Evolutionary conservation across 2,329 filamentous ascomycete genomes (phyloP).

Genomic region (Xylaria sp.): DNA sequence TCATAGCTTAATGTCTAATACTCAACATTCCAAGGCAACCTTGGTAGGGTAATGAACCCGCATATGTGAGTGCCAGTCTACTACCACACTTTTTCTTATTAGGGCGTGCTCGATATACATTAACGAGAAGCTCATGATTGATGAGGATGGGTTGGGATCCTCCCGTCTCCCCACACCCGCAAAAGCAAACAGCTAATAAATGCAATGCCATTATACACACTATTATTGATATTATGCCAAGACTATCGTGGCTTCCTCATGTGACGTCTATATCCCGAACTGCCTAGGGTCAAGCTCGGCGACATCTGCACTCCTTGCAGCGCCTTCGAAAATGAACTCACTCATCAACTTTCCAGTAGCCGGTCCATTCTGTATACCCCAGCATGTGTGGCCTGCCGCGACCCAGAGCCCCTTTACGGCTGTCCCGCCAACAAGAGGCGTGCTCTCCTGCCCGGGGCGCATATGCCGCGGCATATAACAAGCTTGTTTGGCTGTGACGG

Average conservation of each 20-base stretch:
- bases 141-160: too few species aligned
- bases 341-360: conserved; percentile 85
- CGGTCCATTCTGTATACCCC: conserved; percentile 97
- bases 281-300: conserved; percentile 73
- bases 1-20: too few species aligned
- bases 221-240: background rate
- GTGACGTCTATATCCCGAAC: conserved; percentile 60
- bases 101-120: too few species aligned
- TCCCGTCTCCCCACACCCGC: too few species aligned
- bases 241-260: background rate
- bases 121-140: too few species aligned
- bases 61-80: too few species aligned
- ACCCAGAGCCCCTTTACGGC: conserved; percentile 78
- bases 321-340: conserved; percentile 80
- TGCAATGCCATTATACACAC: background rate
- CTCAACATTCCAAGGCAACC: too few species aligned
- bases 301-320: conserved; percentile 73
- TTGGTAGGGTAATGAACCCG: too few species aligned
- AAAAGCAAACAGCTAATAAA: too few species aligned
- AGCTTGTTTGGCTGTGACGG: conserved; percentile 81
- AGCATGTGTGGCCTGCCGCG: conserved; percentile 93
- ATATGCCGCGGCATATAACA: conserved; percentile 90
- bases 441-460: conserved; percentile 66
- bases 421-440: conserved; percentile 82
- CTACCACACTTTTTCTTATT: too few species aligned